These are phyloP conservation scores for Pelargonium myrrhifolium DNA, from an alignment of 441 rosid genomes.

Conservation along the genomic window DNA sequence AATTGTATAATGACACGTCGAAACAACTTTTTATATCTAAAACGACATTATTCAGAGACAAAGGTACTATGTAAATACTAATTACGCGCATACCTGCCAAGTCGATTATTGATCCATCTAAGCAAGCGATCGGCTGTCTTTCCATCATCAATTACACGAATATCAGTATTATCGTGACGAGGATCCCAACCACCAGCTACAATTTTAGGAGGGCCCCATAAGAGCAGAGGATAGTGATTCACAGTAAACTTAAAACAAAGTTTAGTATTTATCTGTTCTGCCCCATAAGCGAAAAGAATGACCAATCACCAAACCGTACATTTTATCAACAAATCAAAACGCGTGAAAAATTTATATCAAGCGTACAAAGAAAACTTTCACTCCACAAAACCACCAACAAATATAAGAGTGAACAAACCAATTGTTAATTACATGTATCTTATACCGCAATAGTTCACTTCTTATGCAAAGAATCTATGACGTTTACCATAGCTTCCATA, in stretches of 20 bases:
- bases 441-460: no score
- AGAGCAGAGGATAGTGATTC: conserved; percentile 78
- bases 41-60: no score
- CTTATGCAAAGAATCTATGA: no score
- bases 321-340: background rate
- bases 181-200: conserved; percentile 52
- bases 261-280: conserved; percentile 81
- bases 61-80: background rate
- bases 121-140: conserved; percentile 80
- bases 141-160: conserved; percentile 54
- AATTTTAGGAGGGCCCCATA: conserved; percentile 77
- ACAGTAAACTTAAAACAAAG: conserved; percentile 81
- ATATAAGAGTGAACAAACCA: no score
- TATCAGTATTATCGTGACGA: conserved; percentile 45
- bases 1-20: no score
- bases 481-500: no score
- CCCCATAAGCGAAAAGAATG: conserved; percentile 41
- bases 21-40: no score
- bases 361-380: background rate
- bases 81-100: conserved; percentile 51
- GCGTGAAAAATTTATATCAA: background rate
- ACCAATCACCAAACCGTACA: conserved; percentile 20
- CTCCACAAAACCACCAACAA: background rate
- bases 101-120: conserved; percentile 78
- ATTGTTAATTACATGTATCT: no score